Evolutionary conservation across 1,139 yeast species (phyloP), one percentile per base, ranked within the genome.

Genomic region (Candida tetrigidarum): DNA sequence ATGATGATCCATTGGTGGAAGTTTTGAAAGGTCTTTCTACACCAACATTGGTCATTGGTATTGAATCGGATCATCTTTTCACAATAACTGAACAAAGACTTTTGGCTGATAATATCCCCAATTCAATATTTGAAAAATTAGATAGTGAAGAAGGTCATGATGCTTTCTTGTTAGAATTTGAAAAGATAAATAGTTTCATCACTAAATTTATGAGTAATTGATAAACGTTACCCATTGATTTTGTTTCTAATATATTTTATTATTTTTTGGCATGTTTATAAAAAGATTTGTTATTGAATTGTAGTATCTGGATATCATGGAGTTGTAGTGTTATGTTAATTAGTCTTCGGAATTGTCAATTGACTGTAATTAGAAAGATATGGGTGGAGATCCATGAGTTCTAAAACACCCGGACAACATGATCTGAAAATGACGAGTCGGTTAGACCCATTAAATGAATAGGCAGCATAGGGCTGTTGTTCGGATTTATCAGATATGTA

Each of bases 81-180:
- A 92, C 99, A 0, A 84, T 87, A 55, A 80, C 91, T 15, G 99
- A 93, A 65, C 99, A 93, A 65, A 90, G 88, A 56, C 78, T 84
- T 45, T 74, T 93, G 44, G 96, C 96, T 1, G 78, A 81, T 37
- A 71, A 83, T 60, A 79, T 93, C 47, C 95, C 95, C 5, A 76
- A 86, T 53, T 77, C 96, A 2, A 64, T 57, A 5, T 71, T 93
- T 51, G 83, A 83, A 53, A 81, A 81, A 56, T 84, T 93, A 42
- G 82, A 86, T 51, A 90, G 97, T 1, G 96, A 95, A n/a, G 99
- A 93, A 59, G 99, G 99, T 14, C 99, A 93, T 61, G 99, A 93
- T 70, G 99, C 99, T 2, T 93, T 93, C 60, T 70, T 93, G 50
- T 73, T 93, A 42, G 99, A 93, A 64, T 93, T 93, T 64, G 86